phyloP scores from a whole-genome alignment of 164 flowering plant genomes.

The Magnolia officinalis region DNA sequence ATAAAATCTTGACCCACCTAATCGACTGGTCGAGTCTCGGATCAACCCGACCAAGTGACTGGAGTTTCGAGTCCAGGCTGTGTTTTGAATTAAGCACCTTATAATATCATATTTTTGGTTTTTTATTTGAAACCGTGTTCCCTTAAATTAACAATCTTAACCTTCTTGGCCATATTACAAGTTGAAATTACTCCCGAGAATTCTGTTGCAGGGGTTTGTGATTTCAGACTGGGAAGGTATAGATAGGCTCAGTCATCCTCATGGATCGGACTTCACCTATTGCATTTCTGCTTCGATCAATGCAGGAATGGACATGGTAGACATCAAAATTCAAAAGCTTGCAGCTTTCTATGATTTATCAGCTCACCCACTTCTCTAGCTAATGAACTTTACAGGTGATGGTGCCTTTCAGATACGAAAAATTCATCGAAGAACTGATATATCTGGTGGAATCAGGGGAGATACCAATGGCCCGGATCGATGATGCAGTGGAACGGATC shows the following conservation, averaged over 20 bases:
- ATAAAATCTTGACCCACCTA: too few species aligned
- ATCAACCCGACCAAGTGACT: too few species aligned
- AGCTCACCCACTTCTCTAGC: background rate
- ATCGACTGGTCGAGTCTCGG: too few species aligned
- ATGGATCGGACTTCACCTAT: slow-evolving; percentile 58
- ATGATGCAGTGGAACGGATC: slow-evolving; percentile 87
- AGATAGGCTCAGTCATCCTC: slow-evolving; percentile 56
- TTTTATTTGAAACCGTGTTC: too few species aligned
- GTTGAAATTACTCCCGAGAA: background rate
- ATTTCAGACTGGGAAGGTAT: slow-evolving; percentile 85
- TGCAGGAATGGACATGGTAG: slow-evolving; percentile 90
- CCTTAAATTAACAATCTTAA: too few species aligned
- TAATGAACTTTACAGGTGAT: slow-evolving; percentile 56
- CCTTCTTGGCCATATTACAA: too few species aligned
- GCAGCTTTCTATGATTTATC: background rate
- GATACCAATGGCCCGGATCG: slow-evolving; percentile 59
- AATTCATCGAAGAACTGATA: slow-evolving; percentile 50
- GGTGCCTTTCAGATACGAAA: slow-evolving; percentile 61
- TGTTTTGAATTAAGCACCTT: too few species aligned
- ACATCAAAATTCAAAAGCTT: background rate
- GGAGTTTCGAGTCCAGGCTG: too few species aligned
- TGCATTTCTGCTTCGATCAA: slow-evolving; percentile 55
- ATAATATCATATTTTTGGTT: too few species aligned
- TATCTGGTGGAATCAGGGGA: slow-evolving; percentile 65
- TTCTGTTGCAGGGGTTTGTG: slow-evolving; percentile 66